Percentiles rank a stretch among this genome's conserved stretches.
These are phyloP conservation scores for Amauroascus verrucosus DNA, from an alignment of 2,329 filamentous ascomycete species.

Conservation along the genomic window DNA sequence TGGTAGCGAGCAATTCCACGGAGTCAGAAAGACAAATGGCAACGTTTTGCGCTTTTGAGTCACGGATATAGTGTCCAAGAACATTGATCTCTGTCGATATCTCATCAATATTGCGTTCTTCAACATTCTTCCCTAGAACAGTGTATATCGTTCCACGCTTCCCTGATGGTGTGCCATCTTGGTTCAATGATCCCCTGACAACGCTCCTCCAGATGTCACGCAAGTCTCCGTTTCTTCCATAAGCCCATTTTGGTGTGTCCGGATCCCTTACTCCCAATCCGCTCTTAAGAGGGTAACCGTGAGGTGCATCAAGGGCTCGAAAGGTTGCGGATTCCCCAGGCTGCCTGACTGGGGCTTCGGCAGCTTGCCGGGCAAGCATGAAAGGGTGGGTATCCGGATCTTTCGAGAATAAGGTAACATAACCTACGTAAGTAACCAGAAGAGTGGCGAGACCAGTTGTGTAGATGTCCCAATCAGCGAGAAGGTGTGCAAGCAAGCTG, in stretches of 20 bases:
- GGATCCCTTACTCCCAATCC: slow-evolving; percentile 75
- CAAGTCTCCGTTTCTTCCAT: slow-evolving; percentile 77
- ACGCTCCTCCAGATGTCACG: slow-evolving; percentile 80
- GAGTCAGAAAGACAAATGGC: slow-evolving; percentile 91
- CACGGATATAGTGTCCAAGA: slow-evolving; percentile 66
- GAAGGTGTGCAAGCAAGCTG: slow-evolving; percentile 54
- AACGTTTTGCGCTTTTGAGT: slow-evolving; percentile 59
- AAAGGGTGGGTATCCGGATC: slow-evolving; percentile 90
- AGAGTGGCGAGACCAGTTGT: slow-evolving; percentile 61
- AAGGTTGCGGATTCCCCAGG: slow-evolving; percentile 78
- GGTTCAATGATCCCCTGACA: slow-evolving; percentile 52
- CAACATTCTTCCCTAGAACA: slow-evolving; percentile 62
- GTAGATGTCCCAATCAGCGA: slow-evolving; percentile 73
- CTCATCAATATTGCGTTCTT: slow-evolving; percentile 62
- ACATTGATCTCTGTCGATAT: slow-evolving; percentile 79
- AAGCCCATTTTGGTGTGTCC: slow-evolving; percentile 69
- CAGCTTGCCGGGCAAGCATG: slow-evolving; percentile 74
- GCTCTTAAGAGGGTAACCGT: slow-evolving; percentile 67
- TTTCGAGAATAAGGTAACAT: slow-evolving; percentile 57
- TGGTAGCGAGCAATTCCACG: slow-evolving; percentile 66
- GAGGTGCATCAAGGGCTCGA: slow-evolving; percentile 71
- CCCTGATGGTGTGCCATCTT: slow-evolving; percentile 50
- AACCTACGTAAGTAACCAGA: slow-evolving; percentile 58
- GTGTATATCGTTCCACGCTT: slow-evolving; percentile 64
- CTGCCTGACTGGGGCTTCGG: slow-evolving; percentile 66